Percentiles rank a stretch among this genome's conserved stretches.
Evolutionary conservation across 2,329 filamentous ascomycete species (phyloP).

Genomic region (Plenodomus lindquistii): DNA sequence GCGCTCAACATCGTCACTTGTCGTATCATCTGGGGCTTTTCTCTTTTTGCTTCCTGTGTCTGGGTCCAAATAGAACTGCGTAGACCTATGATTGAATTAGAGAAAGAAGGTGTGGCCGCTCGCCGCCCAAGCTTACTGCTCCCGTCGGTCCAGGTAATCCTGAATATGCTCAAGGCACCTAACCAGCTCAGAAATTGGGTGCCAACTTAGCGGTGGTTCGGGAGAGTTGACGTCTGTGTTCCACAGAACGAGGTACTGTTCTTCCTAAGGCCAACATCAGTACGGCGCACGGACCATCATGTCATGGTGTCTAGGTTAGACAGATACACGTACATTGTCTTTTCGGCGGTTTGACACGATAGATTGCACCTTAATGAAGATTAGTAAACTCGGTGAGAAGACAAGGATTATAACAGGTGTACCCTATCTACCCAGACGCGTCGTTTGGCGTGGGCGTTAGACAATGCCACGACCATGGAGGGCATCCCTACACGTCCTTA

Average conservation of each 20-base stretch:
- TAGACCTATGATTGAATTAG: too few relatives aligned
- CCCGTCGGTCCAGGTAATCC: conserved; percentile 44
- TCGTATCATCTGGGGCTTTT: conserved; percentile 21
- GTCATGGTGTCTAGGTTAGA: conserved; percentile 3
- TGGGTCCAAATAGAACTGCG: background rate
- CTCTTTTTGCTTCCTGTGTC: conserved; percentile 25
- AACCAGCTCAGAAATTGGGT: conserved; percentile 45
- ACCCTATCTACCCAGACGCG: conserved; percentile 32
- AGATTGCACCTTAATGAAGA: conserved; percentile 1
- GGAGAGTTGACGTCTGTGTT: conserved; percentile 11
- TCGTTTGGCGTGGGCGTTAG: conserved; percentile 16
- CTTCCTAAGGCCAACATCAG: conserved; percentile 37
- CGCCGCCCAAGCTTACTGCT: conserved; percentile 20
- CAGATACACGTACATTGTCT: conserved; percentile 21
- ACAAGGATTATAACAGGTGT: background rate
- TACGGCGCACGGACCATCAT: conserved; percentile 21
- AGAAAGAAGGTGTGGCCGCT: too few relatives aligned
- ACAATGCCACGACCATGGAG: conserved; percentile 32
- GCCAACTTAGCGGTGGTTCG: conserved; percentile 49
- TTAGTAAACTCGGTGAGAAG: background rate
- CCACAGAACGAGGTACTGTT: conserved; percentile 52
- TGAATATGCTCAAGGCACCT: conserved; percentile 48
- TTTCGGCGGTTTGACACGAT: conserved; percentile 34
- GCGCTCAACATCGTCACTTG: conserved; percentile 18
- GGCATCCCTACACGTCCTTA: conserved; percentile 21